A percentile compares a stretch with the other conserved stretches of the same genome.
Conservation (phyloP, 23 red algal genomes). For the Gracilaria domingensis region DNA sequence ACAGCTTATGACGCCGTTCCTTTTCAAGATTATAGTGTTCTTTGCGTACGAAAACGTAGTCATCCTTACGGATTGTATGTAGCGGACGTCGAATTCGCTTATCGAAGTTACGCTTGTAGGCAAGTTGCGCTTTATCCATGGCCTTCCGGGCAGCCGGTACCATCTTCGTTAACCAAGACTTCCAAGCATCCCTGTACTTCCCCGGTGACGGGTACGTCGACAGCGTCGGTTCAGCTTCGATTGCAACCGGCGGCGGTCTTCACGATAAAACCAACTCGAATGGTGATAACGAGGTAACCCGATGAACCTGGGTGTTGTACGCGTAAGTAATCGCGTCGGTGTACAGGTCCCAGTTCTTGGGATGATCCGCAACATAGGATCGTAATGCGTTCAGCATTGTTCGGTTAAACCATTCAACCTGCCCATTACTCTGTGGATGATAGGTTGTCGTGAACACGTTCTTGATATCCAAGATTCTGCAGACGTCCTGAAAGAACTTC, state of each 20-base stretch:
- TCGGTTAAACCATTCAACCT: slow-evolving; percentile 49
- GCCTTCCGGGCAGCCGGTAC: not conserved
- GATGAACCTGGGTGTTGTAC: slow-evolving; percentile 46
- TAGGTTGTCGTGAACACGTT: slow-evolving; percentile 47
- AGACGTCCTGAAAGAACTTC: not conserved
- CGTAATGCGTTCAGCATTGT: not conserved
- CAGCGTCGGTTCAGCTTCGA: slow-evolving; percentile 15
- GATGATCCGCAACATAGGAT: slow-evolving; percentile 27
- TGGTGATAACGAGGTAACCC: slow-evolving; percentile 10
- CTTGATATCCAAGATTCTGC: slow-evolving; percentile 47
- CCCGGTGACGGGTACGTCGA: not conserved
- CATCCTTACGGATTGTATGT: not conserved
- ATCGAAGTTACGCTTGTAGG: slow-evolving; percentile 1
- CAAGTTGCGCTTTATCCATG: not conserved
- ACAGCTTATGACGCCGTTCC: not conserved
- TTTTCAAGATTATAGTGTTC: slow-evolving; percentile 1
- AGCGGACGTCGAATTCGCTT: not conserved
- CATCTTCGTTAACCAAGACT: not conserved
- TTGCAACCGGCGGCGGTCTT: not conserved
- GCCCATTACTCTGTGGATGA: slow-evolving; percentile 53
- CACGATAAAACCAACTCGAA: slow-evolving; percentile 40
- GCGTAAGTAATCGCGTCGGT: slow-evolving; percentile 1
- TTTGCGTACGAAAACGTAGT: not conserved
- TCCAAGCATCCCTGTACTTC: not conserved
- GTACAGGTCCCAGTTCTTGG: slow-evolving; percentile 12